Conservation (phyloP, 139 green algal species). For the Closterium sp. region DNA sequence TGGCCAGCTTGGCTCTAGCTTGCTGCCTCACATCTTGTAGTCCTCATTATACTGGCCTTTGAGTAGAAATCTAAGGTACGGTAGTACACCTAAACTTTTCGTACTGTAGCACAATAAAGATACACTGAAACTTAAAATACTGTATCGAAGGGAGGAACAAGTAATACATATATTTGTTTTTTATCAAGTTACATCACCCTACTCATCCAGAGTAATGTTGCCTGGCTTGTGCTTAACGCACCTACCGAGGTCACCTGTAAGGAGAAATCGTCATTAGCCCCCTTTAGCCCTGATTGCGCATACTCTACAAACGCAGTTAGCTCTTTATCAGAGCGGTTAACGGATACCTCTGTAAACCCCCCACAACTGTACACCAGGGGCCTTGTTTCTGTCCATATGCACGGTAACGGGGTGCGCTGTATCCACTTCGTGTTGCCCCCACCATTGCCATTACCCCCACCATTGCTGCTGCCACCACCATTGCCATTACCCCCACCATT, state of each 20-base stretch:
- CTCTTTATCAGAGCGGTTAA: neutral
- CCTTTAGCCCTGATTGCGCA: neutral
- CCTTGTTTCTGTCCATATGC: neutral
- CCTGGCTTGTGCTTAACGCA: neutral
- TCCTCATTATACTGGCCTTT: no score
- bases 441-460: no score
- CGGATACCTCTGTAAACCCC: neutral
- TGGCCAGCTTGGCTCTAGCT: no score
- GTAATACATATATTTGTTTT: neutral
- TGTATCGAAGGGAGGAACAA: no score
- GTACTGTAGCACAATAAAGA: no score
- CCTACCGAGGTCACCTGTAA: neutral
- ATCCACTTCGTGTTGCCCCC: neutral
- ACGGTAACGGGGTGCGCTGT: neutral
- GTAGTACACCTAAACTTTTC: no score
- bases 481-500: no score
- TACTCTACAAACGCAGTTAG: neutral
- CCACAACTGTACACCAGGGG: neutral
- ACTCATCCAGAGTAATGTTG: neutral
- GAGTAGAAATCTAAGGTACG: no score
- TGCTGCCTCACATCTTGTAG: no score
- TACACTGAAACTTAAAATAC: no score
- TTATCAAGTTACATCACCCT: neutral
- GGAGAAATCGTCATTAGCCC: neutral
- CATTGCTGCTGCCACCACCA: neutral